Evolutionary conservation across 495 filamentous ascomycete genomes (phyloP).

Genomic region (Aspergillus egyptiacus): DNA sequence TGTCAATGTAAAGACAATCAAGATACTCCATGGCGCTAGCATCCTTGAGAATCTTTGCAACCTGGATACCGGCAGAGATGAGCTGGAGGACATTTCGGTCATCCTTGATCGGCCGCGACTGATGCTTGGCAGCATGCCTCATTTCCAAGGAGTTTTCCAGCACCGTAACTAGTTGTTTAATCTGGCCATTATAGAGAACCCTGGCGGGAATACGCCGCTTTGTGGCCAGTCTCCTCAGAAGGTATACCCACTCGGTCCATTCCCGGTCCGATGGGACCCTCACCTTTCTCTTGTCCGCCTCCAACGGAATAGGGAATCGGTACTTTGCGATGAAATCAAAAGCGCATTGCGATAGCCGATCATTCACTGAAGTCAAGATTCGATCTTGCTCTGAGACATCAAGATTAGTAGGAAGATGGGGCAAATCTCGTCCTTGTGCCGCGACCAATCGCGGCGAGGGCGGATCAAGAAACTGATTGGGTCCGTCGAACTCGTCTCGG

Average conservation of each 20-base stretch:
- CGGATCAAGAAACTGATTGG: constrained; percentile 68
- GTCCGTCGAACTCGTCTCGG: constrained; percentile 84
- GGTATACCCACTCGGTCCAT: constrained; percentile 90
- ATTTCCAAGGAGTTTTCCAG: constrained; percentile 80
- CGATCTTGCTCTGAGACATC: constrained; percentile 77
- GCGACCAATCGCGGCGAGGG: constrained; percentile 60
- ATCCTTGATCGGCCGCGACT: constrained; percentile 78
- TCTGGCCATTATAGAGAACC: constrained; percentile 81
- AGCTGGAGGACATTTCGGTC: constrained; percentile 84
- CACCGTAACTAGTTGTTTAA: constrained; percentile 79
- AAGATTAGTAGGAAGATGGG: constrained; percentile 75
- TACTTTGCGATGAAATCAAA: constrained; percentile 88
- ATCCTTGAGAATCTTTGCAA: constrained; percentile 80
- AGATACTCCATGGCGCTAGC: constrained; percentile 72
- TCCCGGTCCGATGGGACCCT: constrained; percentile 73
- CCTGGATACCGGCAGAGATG: constrained; percentile 78
- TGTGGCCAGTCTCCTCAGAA: constrained; percentile 78
- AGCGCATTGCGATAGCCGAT: constrained; percentile 74
- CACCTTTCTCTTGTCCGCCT: constrained; percentile 72
- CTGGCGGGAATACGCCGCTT: constrained; percentile 78
- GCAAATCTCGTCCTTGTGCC: constrained; percentile 70
- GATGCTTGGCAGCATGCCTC: constrained; percentile 78
- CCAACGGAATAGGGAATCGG: constrained; percentile 79
- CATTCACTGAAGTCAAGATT: constrained; percentile 73
- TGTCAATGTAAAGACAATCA: constrained; percentile 63